A percentile compares a stretch with the other conserved stretches of the same genome.
phyloP scores from a whole-genome alignment of 2,329 filamentous ascomycete species.

The Aspergillus fumigatus region DNA sequence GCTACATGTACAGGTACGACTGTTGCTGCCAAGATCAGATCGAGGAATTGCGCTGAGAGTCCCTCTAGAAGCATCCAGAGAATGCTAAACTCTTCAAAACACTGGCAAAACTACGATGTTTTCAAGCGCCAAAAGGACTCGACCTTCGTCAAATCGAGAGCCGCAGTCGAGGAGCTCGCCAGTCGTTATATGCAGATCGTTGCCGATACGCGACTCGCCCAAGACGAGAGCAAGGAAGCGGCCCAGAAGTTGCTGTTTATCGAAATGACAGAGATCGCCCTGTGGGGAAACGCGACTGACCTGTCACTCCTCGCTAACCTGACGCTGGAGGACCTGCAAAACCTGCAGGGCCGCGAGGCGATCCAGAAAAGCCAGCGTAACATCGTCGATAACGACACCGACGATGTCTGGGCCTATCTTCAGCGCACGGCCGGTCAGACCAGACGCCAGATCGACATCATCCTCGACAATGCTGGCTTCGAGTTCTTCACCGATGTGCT shows the following conservation, averaged over 20 bases:
- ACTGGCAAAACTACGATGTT: slow-evolving; percentile 20
- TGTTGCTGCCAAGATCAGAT: too few relatives aligned
- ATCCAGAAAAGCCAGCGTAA: slow-evolving; percentile 12
- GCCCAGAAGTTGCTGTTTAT: slow-evolving; percentile 25
- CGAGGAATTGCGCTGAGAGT: too few relatives aligned
- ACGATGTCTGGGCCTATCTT: too few relatives aligned
- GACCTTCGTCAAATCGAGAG: slow-evolving; percentile 22
- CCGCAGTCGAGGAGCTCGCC: slow-evolving; percentile 23
- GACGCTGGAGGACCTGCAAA: slow-evolving; percentile 22
- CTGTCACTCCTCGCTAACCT: slow-evolving; percentile 24
- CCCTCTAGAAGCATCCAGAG: slow-evolving; percentile 7
- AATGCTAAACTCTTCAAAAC: slow-evolving; percentile 10
- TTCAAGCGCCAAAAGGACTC: slow-evolving; percentile 26
- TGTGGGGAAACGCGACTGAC: slow-evolving; percentile 35
- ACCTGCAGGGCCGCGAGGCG: slow-evolving; percentile 15
- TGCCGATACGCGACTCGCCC: too few relatives aligned
- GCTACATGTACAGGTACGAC: slow-evolving; percentile 16
- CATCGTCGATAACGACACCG: slow-evolving; percentile 3
- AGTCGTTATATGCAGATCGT: slow-evolving; percentile 15
- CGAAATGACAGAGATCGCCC: slow-evolving; percentile 30
- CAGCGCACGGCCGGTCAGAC: too few relatives aligned
- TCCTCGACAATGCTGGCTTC: slow-evolving; percentile 20
- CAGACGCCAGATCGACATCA: slow-evolving; percentile 8
- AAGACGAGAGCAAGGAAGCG: slow-evolving; percentile 8
- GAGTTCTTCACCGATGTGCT: slow-evolving; percentile 18